Base-by-base conservation (phyloP, 2,329 filamentous ascomycete genomes). In the Claviceps fusiformis region DNA sequence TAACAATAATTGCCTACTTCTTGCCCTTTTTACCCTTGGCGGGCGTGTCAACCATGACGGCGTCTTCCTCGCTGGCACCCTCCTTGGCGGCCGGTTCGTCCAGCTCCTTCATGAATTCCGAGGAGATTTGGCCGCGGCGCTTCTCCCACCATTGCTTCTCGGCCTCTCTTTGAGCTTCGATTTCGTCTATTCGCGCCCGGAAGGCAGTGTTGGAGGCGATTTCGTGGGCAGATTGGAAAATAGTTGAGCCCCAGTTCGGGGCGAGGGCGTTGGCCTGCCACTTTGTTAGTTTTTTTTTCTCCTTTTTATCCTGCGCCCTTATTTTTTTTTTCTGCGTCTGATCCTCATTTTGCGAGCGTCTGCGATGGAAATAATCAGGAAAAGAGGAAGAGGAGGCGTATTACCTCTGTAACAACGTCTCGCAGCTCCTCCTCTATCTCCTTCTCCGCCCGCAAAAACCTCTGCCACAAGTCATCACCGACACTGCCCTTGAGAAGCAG, bases 151-250 rank as follows among this genome's bases (percentile, higher is more conserved):
- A 95, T 65, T 85, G 79, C 73, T 87, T 88, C 73, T 97, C 93
- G 45, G 82, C 75, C 10, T 80, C 77, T 1, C 83, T 75, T 64
- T 88, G 85, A 33, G 76, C 73, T 63, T 91, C 83, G 56, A 95
- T 82, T 59, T 90, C 86, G 50, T 84, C 80, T 24, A 95, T 77
- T 52, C 85, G 81, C 60, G 85, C 77, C 61, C 89, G 87, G 65
- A 95, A 79, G 50, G 83, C 73, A 46, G 81, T 80, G 73, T 96
- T 96, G 66, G 89, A 86, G 57, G 87, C 83, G 71, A 98, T 96
- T 71, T 98, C 93, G 71, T 95, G 95, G 55, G 93, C 93, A 49
- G 88, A 91, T 71, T 98, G 93, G 80, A 98, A 98, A 69, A 98
- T 97, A 55, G 81, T 83, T 67, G 93, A 85, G 58, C 93, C 93